A percentile compares a stretch with the other conserved stretches of the same genome.
Evolutionary conservation across 805 yeast species (phyloP).

Genomic region (Citeromyces nyonsensis): DNA sequence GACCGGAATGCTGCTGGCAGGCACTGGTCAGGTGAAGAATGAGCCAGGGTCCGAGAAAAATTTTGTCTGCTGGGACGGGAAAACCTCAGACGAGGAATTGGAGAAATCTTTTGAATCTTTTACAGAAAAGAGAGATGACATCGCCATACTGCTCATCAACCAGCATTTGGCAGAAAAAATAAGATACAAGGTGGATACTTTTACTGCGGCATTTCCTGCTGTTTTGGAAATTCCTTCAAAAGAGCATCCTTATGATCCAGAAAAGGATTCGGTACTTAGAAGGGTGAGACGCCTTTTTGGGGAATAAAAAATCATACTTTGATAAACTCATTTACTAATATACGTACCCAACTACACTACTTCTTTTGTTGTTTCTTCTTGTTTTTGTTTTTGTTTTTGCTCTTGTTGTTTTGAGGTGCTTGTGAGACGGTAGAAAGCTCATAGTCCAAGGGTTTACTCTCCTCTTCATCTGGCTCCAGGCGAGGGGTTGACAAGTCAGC

Average conservation of each 20-base stretch:
- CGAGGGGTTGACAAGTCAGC: not conserved
- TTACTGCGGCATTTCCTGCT: conserved; percentile 89
- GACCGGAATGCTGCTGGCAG: conserved; percentile 90
- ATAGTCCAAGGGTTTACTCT: too few relatives aligned
- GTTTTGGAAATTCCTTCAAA: conserved; percentile 93
- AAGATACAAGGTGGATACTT: conserved; percentile 67
- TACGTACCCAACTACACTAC: not conserved
- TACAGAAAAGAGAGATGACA: conserved; percentile 66
- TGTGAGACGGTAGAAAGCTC: not conserved
- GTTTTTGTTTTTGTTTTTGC: conserved; percentile 18
- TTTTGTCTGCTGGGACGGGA: conserved; percentile 64
- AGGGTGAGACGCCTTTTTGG: conserved; percentile 93
- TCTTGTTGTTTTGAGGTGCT: conserved; percentile 3
- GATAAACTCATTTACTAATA: not conserved
- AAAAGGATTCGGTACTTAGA: conserved; percentile 88
- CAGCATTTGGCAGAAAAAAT: conserved; percentile 91
- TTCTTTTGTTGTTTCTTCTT: conserved; percentile 13
- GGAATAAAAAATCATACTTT: conserved; percentile 28
- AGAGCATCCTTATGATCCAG: conserved; percentile 98
- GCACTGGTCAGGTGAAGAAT: conserved; percentile 72
- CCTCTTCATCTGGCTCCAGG: not conserved
- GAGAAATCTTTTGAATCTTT: conserved; percentile 62
- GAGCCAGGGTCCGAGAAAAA: conserved; percentile 59
- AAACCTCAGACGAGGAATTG: conserved; percentile 64
- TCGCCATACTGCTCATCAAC: conserved; percentile 84